Conservation (phyloP, 345 rosid genomes). For the Corchorus olitorius region DNA sequence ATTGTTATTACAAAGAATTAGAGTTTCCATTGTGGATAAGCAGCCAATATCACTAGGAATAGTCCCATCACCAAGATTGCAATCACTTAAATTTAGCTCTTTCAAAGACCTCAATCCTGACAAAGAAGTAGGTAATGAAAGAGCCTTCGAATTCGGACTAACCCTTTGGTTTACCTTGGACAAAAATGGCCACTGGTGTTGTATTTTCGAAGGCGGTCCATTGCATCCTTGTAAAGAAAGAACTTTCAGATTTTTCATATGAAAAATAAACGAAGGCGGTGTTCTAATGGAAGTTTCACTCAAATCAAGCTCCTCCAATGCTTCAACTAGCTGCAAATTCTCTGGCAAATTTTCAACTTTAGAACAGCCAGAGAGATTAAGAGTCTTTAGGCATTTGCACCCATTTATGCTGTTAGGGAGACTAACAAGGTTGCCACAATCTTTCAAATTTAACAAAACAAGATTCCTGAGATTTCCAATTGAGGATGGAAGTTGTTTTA, state of each 20-base stretch:
- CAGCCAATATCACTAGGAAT: conserved; percentile 28
- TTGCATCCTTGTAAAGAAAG: conserved; percentile 16
- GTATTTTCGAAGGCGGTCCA: neutral
- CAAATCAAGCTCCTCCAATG: neutral
- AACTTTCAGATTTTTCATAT: conserved; percentile 23
- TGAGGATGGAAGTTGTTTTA: too few species aligned
- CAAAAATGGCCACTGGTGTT: too few species aligned
- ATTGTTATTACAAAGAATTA: conserved; percentile 31
- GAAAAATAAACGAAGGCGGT: neutral
- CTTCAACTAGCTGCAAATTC: too few species aligned
- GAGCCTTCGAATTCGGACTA: neutral
- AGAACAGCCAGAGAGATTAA: too few species aligned
- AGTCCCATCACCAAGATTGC: conserved; percentile 20
- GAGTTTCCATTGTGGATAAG: conserved; percentile 24
- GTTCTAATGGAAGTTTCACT: conserved; percentile 26
- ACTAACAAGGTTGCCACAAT: too few species aligned
- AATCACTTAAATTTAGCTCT: neutral
- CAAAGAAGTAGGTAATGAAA: conserved; percentile 11
- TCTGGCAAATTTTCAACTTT: too few species aligned
- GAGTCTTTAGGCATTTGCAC: too few species aligned
- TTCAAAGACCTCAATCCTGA: conserved; percentile 9
- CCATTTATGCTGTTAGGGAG: too few species aligned
- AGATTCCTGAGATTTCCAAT: too few species aligned
- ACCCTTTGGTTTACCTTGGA: too few species aligned
- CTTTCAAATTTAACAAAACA: too few species aligned